A percentile compares a stretch with the other conserved stretches of the same genome.
phyloP scores from a whole-genome alignment of 2,329 filamentous ascomycete genomes.

The Cladophialophora yegresii region DNA sequence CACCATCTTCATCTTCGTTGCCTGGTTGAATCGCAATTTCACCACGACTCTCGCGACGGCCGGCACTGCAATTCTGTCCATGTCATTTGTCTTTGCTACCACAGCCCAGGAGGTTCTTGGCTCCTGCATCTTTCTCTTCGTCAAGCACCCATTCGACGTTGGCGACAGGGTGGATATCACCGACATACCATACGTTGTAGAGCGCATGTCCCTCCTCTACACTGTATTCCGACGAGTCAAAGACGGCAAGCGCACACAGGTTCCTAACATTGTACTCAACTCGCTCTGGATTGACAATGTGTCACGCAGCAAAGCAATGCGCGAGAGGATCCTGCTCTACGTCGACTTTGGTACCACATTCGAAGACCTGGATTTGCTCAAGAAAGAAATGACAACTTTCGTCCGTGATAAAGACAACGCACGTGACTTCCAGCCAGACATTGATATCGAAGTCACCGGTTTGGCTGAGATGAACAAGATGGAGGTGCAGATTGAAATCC shows the following conservation, averaged over 20 bases:
- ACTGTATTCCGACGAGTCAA: conserved; percentile 85
- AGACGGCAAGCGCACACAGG: conserved; percentile 75
- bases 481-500: conserved; percentile 76
- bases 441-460: conserved; percentile 74
- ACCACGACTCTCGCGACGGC: conserved; percentile 83
- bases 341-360: conserved; percentile 85
- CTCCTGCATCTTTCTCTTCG: conserved; percentile 96
- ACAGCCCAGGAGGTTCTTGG: conserved; percentile 95
- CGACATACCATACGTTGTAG: conserved; percentile 71
- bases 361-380: conserved; percentile 83
- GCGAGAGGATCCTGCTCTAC: conserved; percentile 75
- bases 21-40: conserved; percentile 85
- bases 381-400: conserved; percentile 80
- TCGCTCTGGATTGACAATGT: conserved; percentile 94
- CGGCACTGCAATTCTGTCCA: conserved; percentile 84
- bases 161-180: conserved; percentile 87
- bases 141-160: conserved; percentile 97
- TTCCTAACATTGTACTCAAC: conserved; percentile 91
- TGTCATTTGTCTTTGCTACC: conserved; percentile 95
- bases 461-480: conserved; percentile 88
- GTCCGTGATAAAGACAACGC: conserved; percentile 80
- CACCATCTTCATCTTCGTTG: conserved; percentile 81
- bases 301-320: conserved; percentile 87
- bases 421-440: conserved; percentile 85
- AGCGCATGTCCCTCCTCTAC: conserved; percentile 91